phyloP scores from a whole-genome alignment of 129 eudicot species.

The Heracleum sosnowskyi region DNA sequence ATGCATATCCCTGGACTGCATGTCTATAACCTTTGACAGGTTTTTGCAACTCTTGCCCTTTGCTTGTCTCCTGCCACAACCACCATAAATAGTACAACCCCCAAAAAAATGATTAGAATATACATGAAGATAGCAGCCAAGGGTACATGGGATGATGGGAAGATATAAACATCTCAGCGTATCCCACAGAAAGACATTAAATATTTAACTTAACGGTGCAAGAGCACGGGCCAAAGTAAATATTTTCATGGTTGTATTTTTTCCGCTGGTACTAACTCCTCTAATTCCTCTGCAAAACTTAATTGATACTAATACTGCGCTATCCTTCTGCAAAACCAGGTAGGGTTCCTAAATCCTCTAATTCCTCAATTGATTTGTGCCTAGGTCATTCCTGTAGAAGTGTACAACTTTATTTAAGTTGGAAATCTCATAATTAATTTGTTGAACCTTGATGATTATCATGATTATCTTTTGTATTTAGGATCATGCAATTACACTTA shows the following conservation, averaged over 20 bases:
- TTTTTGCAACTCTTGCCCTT: conserved; percentile 32
- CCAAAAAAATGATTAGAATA: neutral
- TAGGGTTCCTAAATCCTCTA: neutral
- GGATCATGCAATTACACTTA: neutral
- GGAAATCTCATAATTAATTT: neutral
- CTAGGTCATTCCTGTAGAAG: neutral
- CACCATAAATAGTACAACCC: conserved; percentile 7
- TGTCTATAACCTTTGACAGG: conserved; percentile 21
- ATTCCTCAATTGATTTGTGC: neutral
- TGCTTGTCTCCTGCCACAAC: conserved; percentile 39
- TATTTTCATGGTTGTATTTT: neutral
- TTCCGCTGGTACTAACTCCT: too few species aligned
- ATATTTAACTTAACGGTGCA: neutral
- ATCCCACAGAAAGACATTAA: neutral
- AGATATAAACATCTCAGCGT: neutral
- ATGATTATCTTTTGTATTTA: neutral
- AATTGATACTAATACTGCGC: neutral
- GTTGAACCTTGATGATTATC: neutral
- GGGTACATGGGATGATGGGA: neutral
- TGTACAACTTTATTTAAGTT: neutral
- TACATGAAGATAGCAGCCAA: neutral
- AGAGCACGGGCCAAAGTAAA: neutral
- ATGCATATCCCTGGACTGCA: conserved; percentile 62
- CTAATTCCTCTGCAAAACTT: too few species aligned
- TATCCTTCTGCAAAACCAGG: neutral